Percentiles rank a stretch among this genome's conserved stretches.
phyloP scores from a whole-genome alignment of 2,329 filamentous ascomycete genomes.

The Xylaria sp. region DNA sequence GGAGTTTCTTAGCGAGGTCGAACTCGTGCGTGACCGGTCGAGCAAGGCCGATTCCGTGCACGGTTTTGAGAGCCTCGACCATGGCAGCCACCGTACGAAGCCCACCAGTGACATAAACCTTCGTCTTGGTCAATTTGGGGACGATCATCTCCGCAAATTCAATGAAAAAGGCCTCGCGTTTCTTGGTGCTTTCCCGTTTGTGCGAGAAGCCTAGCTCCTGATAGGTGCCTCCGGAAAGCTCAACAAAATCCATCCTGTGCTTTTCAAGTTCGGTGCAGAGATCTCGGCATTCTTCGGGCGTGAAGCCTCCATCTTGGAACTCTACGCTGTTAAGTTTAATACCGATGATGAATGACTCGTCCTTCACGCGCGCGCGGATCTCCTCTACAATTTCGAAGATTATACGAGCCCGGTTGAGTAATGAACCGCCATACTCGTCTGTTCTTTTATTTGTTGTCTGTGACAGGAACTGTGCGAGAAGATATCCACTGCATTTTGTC shows the following conservation, averaged over 20 bases:
- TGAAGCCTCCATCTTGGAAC: conserved; percentile 56
- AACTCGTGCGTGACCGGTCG: conserved; percentile 52
- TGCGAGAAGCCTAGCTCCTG: conserved; percentile 60
- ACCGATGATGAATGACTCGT: conserved; percentile 29
- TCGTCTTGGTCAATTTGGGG: conserved; percentile 59
- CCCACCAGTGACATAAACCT: conserved; percentile 69
- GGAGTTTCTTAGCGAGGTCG: conserved; percentile 47
- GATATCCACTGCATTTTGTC: conserved; percentile 56
- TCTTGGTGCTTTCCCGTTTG: conserved; percentile 56
- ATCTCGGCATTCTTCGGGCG: conserved; percentile 48
- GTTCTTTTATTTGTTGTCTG: conserved; percentile 63
- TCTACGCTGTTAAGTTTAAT: conserved; percentile 64
- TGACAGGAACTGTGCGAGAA: conserved; percentile 67
- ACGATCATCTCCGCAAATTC: conserved; percentile 70
- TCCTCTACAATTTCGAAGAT: conserved; percentile 64
- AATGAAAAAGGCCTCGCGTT: conserved; percentile 75
- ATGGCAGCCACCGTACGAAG: conserved; percentile 66
- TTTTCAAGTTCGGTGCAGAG: conserved; percentile 66
- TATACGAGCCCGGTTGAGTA: conserved; percentile 61
- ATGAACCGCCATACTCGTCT: conserved; percentile 66
- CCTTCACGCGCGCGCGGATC: conserved; percentile 47
- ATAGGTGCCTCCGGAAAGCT: conserved; percentile 73
- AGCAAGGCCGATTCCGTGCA: conserved; percentile 70
- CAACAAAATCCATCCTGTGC: conserved; percentile 72
- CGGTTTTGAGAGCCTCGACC: conserved; percentile 65